Base-by-base conservation (phyloP, 208 protist genomes). In the Leishmania braziliensis region DNA sequence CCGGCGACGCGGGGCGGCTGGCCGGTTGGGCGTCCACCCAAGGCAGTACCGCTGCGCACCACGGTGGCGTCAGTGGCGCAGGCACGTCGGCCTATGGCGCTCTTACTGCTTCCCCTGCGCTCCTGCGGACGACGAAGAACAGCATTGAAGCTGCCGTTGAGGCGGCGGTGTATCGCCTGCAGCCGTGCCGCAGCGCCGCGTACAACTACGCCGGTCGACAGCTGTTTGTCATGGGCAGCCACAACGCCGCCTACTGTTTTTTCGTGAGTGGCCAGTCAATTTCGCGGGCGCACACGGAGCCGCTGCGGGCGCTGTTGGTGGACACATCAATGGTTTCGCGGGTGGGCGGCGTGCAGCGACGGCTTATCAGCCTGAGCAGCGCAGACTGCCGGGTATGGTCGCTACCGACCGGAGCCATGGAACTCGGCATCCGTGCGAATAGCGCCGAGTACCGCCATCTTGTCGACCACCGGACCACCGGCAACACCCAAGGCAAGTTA, bases 171-270 rank as follows among this genome's bases (percentile, higher is more conserved):
- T 80, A 66, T n/a, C 77, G 77, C 20, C 78, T 92, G 66, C 79
- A 88, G 56, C 90, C 90, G 2, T 87, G 89, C 73, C 84, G 86
- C 72, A 84, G 81, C 62, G 77, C 91, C 23, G 90, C 92, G 8
- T 96, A 93, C 84, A 92, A 95, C 85, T 82, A 89, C 65, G 81
- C 75, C 4, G 82, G 88, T 18, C 87, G 88, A 73, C 89, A 90
- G 62, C 81, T 96, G 18, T 89, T 95, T 79, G 91, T 89, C n/a
- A 88, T 90, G 62, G 92, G 92, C 46, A 79, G 84, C 43, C 84
- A 81, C 70, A 96, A 96, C 84, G 89, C 86, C 26, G 90, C 91
- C 26, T 80, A 95, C 12, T 93, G 92, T 76, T 91, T 88, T 43
- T 96, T 96, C 70, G 73, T 89, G 74, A 88, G 89, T 69, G 91